Evolutionary conservation across 2,329 filamentous ascomycete genomes (phyloP).

Genomic region (Penicillium sclerotigenum): DNA sequence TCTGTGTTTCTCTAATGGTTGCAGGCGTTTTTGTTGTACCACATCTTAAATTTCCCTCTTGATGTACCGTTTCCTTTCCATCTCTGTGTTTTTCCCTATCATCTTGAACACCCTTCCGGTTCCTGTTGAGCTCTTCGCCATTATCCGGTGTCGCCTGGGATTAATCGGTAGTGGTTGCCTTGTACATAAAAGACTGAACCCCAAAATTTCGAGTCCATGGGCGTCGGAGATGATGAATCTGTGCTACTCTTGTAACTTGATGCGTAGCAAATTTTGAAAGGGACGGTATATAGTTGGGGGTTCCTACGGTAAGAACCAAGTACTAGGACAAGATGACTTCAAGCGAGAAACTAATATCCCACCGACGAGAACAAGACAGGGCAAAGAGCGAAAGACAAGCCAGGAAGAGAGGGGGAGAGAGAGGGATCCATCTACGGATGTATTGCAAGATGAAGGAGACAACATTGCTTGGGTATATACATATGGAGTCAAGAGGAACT

Average conservation of each 20-base stretch:
- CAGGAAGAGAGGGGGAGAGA: too few species aligned
- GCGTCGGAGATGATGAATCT: constrained; percentile 13
- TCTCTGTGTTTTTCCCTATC: constrained; percentile 24
- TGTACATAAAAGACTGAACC: constrained; percentile 38
- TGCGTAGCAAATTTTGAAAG: neutral
- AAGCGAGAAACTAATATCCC: too few species aligned
- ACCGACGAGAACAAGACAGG: too few species aligned
- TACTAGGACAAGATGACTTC: neutral
- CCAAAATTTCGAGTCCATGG: constrained; percentile 24
- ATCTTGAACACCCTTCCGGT: constrained; percentile 23
- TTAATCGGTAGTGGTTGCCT: constrained; percentile 27
- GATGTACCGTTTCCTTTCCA: constrained; percentile 23
- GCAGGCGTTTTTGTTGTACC: constrained; percentile 39
- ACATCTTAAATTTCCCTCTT: constrained; percentile 30
- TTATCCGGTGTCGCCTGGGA: constrained; percentile 23
- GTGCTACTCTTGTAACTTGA: neutral
- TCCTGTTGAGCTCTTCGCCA: constrained; percentile 25
- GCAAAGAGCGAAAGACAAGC: neutral
- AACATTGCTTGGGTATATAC: neutral
- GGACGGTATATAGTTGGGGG: neutral
- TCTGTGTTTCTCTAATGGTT: constrained; percentile 32
- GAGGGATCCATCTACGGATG: neutral
- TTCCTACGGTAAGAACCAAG: neutral
- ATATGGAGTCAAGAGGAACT: neutral
- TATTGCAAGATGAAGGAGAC: neutral